Percentiles rank a stretch among this genome's conserved stretches.
These are phyloP conservation scores for Yamadazyma takamatsuzukensis DNA, from an alignment of 805 yeast species.

Conservation along the genomic window DNA sequence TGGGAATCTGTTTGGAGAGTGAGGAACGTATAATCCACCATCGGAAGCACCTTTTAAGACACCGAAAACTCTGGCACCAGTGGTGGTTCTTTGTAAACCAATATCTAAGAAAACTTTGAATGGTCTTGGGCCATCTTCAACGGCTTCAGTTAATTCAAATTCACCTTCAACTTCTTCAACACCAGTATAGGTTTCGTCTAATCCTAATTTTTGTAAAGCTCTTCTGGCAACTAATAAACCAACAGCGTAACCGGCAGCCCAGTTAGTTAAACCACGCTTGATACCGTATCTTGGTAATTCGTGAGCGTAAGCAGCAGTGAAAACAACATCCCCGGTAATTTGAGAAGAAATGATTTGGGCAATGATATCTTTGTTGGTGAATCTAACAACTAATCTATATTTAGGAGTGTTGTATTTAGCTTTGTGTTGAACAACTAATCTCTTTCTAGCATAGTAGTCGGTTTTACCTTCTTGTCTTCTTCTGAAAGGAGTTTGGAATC, in stretches of 20 bases:
- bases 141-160: constrained; percentile 97
- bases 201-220: constrained; percentile 94
- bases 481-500: constrained; percentile 99
- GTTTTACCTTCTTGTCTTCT: constrained; percentile 99
- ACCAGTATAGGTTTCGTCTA: constrained; percentile 97
- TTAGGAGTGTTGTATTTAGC: constrained; percentile 99
- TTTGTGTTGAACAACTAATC: constrained; percentile 99
- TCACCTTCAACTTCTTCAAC: constrained; percentile 99
- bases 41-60: constrained; percentile 99
- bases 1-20: constrained; percentile 99
- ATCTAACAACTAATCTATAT: constrained; percentile 99
- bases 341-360: constrained; percentile 96
- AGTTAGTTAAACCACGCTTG: constrained; percentile 98
- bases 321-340: constrained; percentile 93
- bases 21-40: constrained; percentile 99
- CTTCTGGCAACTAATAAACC: constrained; percentile 99
- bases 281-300: constrained; percentile 98
- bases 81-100: constrained; percentile 99
- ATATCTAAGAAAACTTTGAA: constrained; percentile 99
- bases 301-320: constrained; percentile 97
- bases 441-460: constrained; percentile 99
- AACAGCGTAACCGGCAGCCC: constrained; percentile 99
- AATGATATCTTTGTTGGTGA: constrained; percentile 99
- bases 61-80: constrained; percentile 99
- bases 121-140: constrained; percentile 99